Conservation (phyloP, 2,329 filamentous ascomycete species). For the Cadophora malorum region DNA sequence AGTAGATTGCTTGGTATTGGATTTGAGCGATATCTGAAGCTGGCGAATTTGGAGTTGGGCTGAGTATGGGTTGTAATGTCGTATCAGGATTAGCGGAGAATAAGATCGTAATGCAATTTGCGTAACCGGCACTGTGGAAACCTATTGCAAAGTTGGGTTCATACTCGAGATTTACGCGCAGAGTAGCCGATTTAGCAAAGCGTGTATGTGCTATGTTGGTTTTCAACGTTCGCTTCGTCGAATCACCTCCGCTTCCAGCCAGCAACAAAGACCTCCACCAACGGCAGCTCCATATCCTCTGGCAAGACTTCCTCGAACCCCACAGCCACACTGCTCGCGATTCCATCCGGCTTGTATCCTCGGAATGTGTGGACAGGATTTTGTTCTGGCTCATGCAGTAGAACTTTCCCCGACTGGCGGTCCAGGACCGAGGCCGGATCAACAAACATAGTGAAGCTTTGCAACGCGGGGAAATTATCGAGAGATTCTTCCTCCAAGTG, state of each 20-base stretch:
- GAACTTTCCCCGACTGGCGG: not conserved
- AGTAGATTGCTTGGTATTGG: not conserved
- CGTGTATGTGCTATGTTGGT: no score
- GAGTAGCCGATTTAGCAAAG: no score
- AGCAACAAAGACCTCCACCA: conserved; percentile 9
- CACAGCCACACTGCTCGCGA: not conserved
- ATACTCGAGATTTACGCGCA: no score
- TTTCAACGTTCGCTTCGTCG: not conserved
- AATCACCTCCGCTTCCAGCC: conserved; percentile 7
- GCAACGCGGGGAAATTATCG: conserved; percentile 3
- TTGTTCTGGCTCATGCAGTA: conserved; percentile 15
- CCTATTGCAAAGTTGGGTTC: no score
- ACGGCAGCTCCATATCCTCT: not conserved
- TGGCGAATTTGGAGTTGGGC: not conserved
- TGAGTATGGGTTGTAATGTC: no score
- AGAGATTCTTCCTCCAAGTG: not conserved
- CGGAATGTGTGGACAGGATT: not conserved
- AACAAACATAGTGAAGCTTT: conserved; percentile 16
- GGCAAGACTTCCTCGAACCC: not conserved
- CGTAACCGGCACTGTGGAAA: no score
- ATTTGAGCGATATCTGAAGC: not conserved
- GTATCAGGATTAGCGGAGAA: no score
- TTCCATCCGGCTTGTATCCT: not conserved
- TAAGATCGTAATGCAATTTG: no score
- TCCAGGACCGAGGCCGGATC: conserved; percentile 17